These are phyloP conservation scores for Penicilliopsis zonata DNA, from an alignment of 495 filamentous ascomycete genomes.

Conservation along the genomic window DNA sequence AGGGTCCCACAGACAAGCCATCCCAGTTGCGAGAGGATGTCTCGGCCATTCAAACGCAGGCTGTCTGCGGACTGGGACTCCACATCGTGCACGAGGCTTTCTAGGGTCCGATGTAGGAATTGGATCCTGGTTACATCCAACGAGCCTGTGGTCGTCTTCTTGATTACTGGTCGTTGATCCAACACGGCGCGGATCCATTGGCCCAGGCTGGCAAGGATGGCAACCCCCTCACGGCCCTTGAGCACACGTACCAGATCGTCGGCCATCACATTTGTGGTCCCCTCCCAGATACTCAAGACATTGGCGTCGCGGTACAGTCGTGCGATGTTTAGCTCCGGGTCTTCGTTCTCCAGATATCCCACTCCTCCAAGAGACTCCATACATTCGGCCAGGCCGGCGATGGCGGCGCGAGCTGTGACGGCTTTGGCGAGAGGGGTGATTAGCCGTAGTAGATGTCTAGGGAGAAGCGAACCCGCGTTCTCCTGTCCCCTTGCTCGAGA, in stretches of 20 bases:
- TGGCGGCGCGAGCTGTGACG: slow-evolving; percentile 32
- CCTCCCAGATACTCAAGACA: slow-evolving; percentile 57
- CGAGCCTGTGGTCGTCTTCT: not conserved
- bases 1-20: slow-evolving; percentile 8
- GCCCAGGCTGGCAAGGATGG: slow-evolving; percentile 21
- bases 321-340: slow-evolving; percentile 39
- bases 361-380: slow-evolving; percentile 54
- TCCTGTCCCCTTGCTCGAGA: too few relatives aligned
- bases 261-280: slow-evolving; percentile 54
- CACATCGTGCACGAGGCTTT: slow-evolving; percentile 1
- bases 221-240: slow-evolving; percentile 24
- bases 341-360: slow-evolving; percentile 48
- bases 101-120: slow-evolving; percentile 1
- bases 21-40: slow-evolving; percentile 6
- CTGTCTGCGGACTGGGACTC: slow-evolving; percentile 2
- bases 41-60: slow-evolving; percentile 4
- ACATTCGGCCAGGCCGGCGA: slow-evolving; percentile 36
- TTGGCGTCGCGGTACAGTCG: slow-evolving; percentile 48
- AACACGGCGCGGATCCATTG: slow-evolving; percentile 15
- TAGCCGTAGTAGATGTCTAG: slow-evolving; percentile 32
- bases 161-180: not conserved
- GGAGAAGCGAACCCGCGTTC: not conserved
- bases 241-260: slow-evolving; percentile 43
- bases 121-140: not conserved
- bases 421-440: slow-evolving; percentile 48